A percentile compares a stretch with the other conserved stretches of the same genome.
phyloP scores from a whole-genome alignment of 2,329 filamentous ascomycete species.

The Nemania bipapillata region DNA sequence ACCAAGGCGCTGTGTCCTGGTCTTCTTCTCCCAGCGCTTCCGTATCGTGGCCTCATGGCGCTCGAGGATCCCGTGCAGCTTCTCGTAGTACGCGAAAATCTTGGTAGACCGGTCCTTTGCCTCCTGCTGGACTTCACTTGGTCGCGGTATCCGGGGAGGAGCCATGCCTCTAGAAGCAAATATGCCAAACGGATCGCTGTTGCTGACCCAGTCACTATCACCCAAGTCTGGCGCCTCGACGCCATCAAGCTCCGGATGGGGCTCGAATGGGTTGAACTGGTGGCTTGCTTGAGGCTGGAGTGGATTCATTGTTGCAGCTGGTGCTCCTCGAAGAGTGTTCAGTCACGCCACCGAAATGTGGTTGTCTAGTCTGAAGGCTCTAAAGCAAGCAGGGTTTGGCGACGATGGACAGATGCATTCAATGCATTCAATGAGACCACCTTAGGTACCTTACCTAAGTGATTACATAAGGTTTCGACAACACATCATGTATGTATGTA shows the following conservation, averaged over 20 bases:
- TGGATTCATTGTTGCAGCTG: conserved; percentile 25
- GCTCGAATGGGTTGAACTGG: conserved; percentile 39
- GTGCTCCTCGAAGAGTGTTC: too few species aligned
- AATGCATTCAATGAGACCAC: too few species aligned
- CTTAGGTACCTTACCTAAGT: too few species aligned
- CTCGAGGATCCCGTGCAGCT: conserved; percentile 56
- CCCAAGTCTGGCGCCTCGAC: conserved; percentile 21
- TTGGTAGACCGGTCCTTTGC: conserved; percentile 25
- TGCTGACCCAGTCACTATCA: conserved; percentile 27
- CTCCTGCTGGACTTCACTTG: conserved; percentile 29
- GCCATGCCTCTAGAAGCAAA: conserved; percentile 34
- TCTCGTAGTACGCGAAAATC: conserved; percentile 53
- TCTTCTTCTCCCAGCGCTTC: conserved; percentile 67
- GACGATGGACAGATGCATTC: too few species aligned
- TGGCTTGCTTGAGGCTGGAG: conserved; percentile 24
- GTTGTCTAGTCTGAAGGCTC: too few species aligned
- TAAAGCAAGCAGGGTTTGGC: too few species aligned
- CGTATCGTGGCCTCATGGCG: conserved; percentile 63
- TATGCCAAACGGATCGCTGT: conserved; percentile 35
- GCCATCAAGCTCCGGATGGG: conserved; percentile 35
- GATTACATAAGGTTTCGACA: too few species aligned
- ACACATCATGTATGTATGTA: too few species aligned
- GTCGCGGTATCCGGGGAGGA: conserved; percentile 16
- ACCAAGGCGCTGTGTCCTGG: conserved; percentile 56
- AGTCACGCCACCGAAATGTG: too few species aligned